Base-by-base conservation (phyloP, 2,329 filamentous ascomycete genomes). In the Fusarium sp. region DNA sequence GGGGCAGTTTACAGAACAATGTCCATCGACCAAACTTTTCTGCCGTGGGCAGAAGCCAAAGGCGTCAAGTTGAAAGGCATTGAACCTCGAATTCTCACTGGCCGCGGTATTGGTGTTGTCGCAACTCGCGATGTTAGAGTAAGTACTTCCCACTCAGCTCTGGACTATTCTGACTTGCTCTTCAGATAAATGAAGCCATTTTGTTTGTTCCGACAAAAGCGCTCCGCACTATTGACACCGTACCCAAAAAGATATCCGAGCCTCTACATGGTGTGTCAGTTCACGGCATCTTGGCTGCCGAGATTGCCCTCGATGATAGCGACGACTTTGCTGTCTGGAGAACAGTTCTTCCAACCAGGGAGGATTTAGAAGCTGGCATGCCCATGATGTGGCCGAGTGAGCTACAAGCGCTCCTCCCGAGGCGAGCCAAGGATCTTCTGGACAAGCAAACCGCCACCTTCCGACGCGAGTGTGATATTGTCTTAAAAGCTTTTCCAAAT, bases 51-150 rank as follows among this genome's bases (percentile, higher is more conserved):
- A 2, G 78, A 84, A 34, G 79, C 81, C n/a, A 76, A 73, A 50
- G 73, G 72, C 31, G 71, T 75, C 63, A 73, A 73, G 53, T 37
- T 75, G 10, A 86, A 89, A 61, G 92, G 92, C 13, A 87, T 97
- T 30, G 80, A 86, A 37, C 87, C 94, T 6, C 86, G 89, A 41
- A 84, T 83, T 40, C 90, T 97, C 15, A 88, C 90, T 7, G 92
- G 90, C 2, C 87, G 92, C 58, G 94, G 94, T 30, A 87, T 96
- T 56, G 94, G 95, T 48, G 90, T 97, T 60, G 86, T 95, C 53
- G 91, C 94, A 6, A 90, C 88, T 12, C 86, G 87, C 30, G 82
- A 86, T 13, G 86, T 96, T 65, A 82, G 91, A 82, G 92, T 93
- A 81, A 75, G 69, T 60, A 12, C 48, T 13, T 6, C 23, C 1